Conservation (phyloP, 179 eudicot genomes). For the Dionaea muscipula region DNA sequence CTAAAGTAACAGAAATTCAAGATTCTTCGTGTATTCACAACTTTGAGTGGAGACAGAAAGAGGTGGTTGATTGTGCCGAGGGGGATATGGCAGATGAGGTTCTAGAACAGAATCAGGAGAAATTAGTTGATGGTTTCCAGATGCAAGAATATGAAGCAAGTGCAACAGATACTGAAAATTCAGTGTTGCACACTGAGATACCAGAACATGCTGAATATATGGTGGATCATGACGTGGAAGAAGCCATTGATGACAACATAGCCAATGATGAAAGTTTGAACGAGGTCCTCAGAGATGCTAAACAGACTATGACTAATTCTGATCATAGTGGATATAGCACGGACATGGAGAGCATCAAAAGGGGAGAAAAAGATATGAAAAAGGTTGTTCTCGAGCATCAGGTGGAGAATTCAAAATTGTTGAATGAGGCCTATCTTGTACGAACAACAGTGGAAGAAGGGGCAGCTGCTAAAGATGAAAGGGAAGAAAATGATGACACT, state of each 20-base stretch:
- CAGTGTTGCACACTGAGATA: slow-evolving; percentile 22
- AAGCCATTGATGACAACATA: slow-evolving; percentile 8
- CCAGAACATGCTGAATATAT: slow-evolving; percentile 20
- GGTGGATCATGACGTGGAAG: slow-evolving; percentile 18
- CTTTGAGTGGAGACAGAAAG: slow-evolving; percentile 15
- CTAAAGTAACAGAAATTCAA: slow-evolving; percentile 10
- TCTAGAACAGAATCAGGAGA: slow-evolving; percentile 17
- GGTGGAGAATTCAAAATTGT: slow-evolving; percentile 6
- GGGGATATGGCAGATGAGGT: slow-evolving; percentile 12
- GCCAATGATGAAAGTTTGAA: slow-evolving; percentile 11
- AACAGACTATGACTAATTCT: slow-evolving; percentile 12
- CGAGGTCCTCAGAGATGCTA: slow-evolving; percentile 12
- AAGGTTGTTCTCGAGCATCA: slow-evolving; percentile 5
- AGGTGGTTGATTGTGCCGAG: slow-evolving; percentile 14
- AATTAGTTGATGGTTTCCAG: slow-evolving; percentile 7
- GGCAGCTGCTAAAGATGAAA: too few relatives aligned
- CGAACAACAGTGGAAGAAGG: too few relatives aligned
- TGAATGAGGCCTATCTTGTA: slow-evolving; percentile 1
- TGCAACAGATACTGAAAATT: slow-evolving; percentile 8
- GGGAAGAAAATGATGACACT: too few relatives aligned
- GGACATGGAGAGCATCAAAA: slow-evolving; percentile 7
- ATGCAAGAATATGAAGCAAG: slow-evolving; percentile 7
- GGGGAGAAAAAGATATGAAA: slow-evolving; percentile 11
- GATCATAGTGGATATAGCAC: slow-evolving; percentile 14
- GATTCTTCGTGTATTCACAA: slow-evolving; percentile 10